Evolutionary conservation across 73 alveolate species (phyloP).

Genomic region (Tetrahymena malaccensis): DNA sequence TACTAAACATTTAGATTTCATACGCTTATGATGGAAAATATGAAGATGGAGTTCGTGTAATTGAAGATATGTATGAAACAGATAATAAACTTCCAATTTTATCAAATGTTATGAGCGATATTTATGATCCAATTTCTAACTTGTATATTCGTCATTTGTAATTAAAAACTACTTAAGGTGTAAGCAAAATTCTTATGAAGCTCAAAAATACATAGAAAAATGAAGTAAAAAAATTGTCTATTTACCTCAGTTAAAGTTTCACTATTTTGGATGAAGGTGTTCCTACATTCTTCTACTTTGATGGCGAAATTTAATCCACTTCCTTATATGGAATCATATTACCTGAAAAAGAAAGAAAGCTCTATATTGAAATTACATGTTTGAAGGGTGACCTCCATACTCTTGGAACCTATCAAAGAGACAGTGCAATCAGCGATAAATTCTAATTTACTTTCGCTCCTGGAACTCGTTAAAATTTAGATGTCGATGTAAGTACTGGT

Average conservation of each 20-base stretch:
- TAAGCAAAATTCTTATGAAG: neutral
- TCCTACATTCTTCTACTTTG: neutral
- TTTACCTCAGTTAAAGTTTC: neutral
- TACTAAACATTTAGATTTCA: neutral
- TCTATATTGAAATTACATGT: neutral
- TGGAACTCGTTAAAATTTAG: neutral
- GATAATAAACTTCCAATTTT: neutral
- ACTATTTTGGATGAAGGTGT: neutral
- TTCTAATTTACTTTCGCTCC: neutral
- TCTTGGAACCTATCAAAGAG: neutral
- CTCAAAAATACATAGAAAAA: neutral
- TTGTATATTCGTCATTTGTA: neutral
- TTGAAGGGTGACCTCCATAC: neutral
- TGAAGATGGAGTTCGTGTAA: neutral
- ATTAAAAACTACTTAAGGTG: neutral
- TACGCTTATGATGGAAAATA: neutral
- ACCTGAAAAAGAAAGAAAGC: neutral
- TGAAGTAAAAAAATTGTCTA: neutral
- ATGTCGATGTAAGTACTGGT: neutral
- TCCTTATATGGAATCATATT: neutral
- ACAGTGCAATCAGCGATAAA: neutral
- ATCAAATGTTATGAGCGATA: neutral
- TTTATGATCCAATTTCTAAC: neutral
- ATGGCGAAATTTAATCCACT: neutral
- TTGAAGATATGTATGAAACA: neutral